These are phyloP conservation scores for Colletotrichum sojae DNA, from an alignment of 2,329 filamentous ascomycete species.

Conservation along the genomic window DNA sequence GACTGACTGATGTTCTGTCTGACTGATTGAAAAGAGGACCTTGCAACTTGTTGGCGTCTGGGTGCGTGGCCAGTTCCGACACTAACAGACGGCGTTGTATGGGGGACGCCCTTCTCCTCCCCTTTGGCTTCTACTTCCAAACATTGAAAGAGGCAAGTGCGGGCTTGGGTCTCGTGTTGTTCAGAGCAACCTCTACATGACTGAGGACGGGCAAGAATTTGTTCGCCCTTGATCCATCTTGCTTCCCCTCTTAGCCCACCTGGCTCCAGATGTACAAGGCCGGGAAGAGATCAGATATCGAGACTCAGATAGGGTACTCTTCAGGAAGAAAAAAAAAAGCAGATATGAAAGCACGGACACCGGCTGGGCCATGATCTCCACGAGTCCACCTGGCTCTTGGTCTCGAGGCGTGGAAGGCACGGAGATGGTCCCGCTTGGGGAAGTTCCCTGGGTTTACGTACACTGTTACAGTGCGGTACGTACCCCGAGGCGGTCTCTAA, in stretches of 20 bases:
- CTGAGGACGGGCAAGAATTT: not conserved
- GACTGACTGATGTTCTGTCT: conserved; percentile 9
- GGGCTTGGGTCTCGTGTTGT: not conserved
- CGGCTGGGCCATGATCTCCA: conserved; percentile 23
- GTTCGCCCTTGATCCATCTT: conserved; percentile 2
- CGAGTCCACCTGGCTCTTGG: conserved; percentile 30
- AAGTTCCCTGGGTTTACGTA: conserved; percentile 6
- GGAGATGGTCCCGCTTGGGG: conserved; percentile 29
- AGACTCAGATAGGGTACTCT: not conserved
- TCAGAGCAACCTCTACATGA: not conserved
- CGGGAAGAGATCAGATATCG: not conserved
- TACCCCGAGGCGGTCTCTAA: not conserved
- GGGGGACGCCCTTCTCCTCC: not conserved
- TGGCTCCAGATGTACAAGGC: not conserved
- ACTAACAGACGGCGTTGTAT: conserved; percentile 21
- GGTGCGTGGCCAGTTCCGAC: conserved; percentile 35
- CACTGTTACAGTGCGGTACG: not conserved
- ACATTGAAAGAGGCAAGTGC: too few species aligned
- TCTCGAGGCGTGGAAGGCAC: conserved; percentile 23
- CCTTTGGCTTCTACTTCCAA: conserved; percentile 4
- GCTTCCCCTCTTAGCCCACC: not conserved
- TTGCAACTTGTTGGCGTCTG: conserved; percentile 45
- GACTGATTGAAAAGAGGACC: conserved; percentile 25
- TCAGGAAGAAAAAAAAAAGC: not conserved
- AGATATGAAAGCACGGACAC: conserved; percentile 27